Evolutionary conservation across 2,329 filamentous ascomycete genomes (phyloP).

Genomic region (Apiospora phragmitis): DNA sequence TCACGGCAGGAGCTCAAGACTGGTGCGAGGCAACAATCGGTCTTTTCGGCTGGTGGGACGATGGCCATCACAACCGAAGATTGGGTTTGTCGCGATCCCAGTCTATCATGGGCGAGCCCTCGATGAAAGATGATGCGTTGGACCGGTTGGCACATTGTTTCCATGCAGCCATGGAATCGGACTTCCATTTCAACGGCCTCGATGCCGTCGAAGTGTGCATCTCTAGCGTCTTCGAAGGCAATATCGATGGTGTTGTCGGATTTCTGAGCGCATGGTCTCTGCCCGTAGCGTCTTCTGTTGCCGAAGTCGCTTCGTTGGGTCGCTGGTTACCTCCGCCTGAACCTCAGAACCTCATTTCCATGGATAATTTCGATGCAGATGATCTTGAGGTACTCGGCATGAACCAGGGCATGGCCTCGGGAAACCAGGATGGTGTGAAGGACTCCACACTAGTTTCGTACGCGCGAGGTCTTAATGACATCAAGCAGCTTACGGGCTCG

Average conservation of each 20-base stretch:
- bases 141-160: slow-evolving; percentile 73
- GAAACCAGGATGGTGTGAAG: slow-evolving; percentile 67
- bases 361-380: slow-evolving; percentile 74
- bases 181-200: slow-evolving; percentile 75
- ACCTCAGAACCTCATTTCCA: slow-evolving; percentile 51
- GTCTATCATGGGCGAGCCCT: slow-evolving; percentile 35
- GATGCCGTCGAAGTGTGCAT: slow-evolving; percentile 79
- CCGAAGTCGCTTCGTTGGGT: slow-evolving; percentile 80
- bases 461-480: slow-evolving; percentile 64
- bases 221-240: slow-evolving; percentile 80
- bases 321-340: slow-evolving; percentile 73
- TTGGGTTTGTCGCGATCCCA: slow-evolving; percentile 37
- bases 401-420: slow-evolving; percentile 53
- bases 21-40: slow-evolving; percentile 90
- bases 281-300: slow-evolving; percentile 73
- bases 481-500: slow-evolving; percentile 46
- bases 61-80: slow-evolving; percentile 52
- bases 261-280: slow-evolving; percentile 80
- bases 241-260: slow-evolving; percentile 72
- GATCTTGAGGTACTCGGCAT: slow-evolving; percentile 82
- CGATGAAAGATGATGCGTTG: slow-evolving; percentile 67
- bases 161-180: slow-evolving; percentile 64
- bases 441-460: slow-evolving; percentile 79
- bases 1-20: slow-evolving; percentile 77
- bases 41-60: slow-evolving; percentile 90